Evolutionary conservation across 2,329 filamentous ascomycete genomes (phyloP), one percentile per base, ranked within the genome.

Genomic region (Fusarium sp.): DNA sequence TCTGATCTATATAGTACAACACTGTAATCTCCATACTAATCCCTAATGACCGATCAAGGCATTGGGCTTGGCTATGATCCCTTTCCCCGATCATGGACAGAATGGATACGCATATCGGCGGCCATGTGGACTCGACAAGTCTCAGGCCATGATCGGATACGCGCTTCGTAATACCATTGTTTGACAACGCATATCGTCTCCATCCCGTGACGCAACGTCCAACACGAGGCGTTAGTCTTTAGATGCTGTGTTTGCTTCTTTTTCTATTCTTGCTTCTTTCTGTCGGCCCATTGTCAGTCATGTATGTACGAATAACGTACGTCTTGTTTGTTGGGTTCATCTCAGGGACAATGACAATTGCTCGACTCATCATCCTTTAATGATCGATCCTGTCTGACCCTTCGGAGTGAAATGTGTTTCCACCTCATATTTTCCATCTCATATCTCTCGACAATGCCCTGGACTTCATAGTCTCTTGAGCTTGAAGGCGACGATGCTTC

Each of bases 121-220:
- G 18, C 18, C 18, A 23, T 12, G 48, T 15, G 39, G 34, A 56
- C 46, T 46, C 52, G 43, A 65, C 36, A 53, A 52, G 51, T 28
- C 51, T 55, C 40, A 48, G 55, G 23, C 52, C 52, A 68, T 51
- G 37, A 54, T 56, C 54, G 65, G 64, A 53, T 47, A 34, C n/a
- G 40, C 36, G 51, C 55, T 60, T 54, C 31, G 43, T 71, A 39
- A 44, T 43, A 71, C 60, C 36, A 28, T 54, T 48, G 34, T 43
- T 48, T 62, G 55, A 68, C 68, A 68, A 57, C 55, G 50, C 64
- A 71, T 62, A 36, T 51, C 37, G 16, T 56, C 39, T 56, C 39
- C 50, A 30, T 71, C 68, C 60, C 60, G 64, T 68, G 68, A 71
- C 41, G 40, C 39, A 58, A 50, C 31, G 52, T 46, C 48, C 48